Percentiles rank a stretch among this genome's conserved stretches.
These are phyloP conservation scores for Anisodus tanguticus DNA, from an alignment of 257 asterid species.

Conservation along the genomic window DNA sequence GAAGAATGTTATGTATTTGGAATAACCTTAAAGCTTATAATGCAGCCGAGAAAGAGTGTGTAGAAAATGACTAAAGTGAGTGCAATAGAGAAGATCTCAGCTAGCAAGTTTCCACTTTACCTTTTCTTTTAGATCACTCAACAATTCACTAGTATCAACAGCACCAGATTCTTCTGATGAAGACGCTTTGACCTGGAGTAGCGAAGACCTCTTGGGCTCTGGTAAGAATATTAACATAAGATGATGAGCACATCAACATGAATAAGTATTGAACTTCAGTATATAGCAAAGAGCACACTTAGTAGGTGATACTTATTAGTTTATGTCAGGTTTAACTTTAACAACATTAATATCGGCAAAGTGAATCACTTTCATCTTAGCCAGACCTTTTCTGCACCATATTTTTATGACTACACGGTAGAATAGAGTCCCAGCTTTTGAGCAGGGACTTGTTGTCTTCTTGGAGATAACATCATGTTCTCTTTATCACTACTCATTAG, in stretches of 20 bases:
- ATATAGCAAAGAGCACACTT: neutral
- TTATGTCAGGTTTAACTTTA: conserved; percentile 19
- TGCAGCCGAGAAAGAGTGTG: neutral
- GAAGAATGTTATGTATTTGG: neutral
- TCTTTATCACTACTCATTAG: neutral
- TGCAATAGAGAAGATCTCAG: neutral
- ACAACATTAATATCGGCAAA: neutral
- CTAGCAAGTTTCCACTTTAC: conserved; percentile 38
- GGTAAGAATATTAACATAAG: conserved; percentile 34
- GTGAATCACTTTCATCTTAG: neutral
- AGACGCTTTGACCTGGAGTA: conserved; percentile 64
- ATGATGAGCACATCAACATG: conserved; percentile 25
- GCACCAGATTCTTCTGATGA: conserved; percentile 72
- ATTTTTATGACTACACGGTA: neutral
- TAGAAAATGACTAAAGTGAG: neutral
- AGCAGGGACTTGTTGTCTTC: neutral
- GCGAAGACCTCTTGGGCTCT: conserved; percentile 62
- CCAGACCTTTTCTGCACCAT: neutral
- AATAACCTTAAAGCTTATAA: neutral
- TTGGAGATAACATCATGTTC: conserved; percentile 6
- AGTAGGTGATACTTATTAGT: neutral
- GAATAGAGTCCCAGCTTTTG: neutral
- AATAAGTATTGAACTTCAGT: neutral
- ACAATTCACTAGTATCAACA: conserved; percentile 62
- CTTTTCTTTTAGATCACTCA: conserved; percentile 83